These are phyloP conservation scores for Anthracocystis panici-leucophaei DNA, from an alignment of 1,284 basidiomycete species.

Conservation along the genomic window DNA sequence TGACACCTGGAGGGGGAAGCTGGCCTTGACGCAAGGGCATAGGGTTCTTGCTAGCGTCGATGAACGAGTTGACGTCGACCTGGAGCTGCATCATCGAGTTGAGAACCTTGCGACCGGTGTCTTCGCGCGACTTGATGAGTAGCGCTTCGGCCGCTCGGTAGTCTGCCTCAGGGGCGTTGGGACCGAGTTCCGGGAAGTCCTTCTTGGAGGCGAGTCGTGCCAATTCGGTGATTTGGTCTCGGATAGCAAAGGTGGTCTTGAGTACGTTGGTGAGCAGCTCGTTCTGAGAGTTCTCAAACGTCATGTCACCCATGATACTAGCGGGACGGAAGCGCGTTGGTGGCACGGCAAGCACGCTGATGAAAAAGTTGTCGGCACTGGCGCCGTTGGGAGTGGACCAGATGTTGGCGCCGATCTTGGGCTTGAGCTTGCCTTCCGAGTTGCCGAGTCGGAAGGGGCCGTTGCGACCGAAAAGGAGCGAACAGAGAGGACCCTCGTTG, in stretches of 20 bases:
- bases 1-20: constrained; percentile 92
- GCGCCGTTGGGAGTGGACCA: constrained; percentile 71
- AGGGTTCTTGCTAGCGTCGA: constrained; percentile 97
- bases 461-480: constrained; percentile 91
- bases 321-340: constrained; percentile 97
- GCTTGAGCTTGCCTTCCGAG: constrained; percentile 36
- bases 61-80: constrained; percentile 94
- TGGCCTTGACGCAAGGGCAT: constrained; percentile 85
- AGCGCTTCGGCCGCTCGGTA: constrained; percentile 71
- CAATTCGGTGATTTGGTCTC: constrained; percentile 77
- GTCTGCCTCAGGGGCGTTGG: constrained; percentile 63
- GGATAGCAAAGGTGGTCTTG: constrained; percentile 74
- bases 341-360: constrained; percentile 90
- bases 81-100: constrained; percentile 90
- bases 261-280: constrained; percentile 89
- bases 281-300: constrained; percentile 98
- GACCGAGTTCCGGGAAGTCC: constrained; percentile 66
- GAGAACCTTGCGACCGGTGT: constrained; percentile 78
- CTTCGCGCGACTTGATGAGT: constrained; percentile 71
- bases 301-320: constrained; percentile 87
- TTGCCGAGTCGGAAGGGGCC: constrained; percentile 76
- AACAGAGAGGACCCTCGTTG: constrained; percentile 85
- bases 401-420: constrained; percentile 30
- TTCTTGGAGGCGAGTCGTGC: constrained; percentile 76
- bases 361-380: constrained; percentile 95